phyloP scores from a whole-genome alignment of 352 stramenopile species.

The Globisporangium splendens region DNA sequence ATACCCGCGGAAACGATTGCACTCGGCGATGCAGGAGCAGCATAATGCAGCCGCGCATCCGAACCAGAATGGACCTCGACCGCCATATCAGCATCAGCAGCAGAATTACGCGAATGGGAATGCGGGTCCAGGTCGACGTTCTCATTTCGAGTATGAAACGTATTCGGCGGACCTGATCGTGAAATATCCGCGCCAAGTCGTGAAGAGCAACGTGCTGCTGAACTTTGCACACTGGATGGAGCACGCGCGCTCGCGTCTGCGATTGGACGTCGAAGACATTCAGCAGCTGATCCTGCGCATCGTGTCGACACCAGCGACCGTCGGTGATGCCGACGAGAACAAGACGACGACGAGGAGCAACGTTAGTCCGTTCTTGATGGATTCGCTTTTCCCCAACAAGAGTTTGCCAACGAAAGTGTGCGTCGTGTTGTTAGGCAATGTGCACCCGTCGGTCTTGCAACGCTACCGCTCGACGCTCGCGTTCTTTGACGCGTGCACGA shows the following conservation, averaged over 20 bases:
- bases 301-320: slow-evolving; percentile 7
- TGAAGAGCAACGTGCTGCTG: slow-evolving; percentile 59
- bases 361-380: slow-evolving; percentile 57
- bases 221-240: slow-evolving; percentile 74
- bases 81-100: slow-evolving; percentile 1
- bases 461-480: slow-evolving; percentile 56
- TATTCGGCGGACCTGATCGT: slow-evolving; percentile 65
- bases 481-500: slow-evolving; percentile 77
- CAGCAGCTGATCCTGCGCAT: slow-evolving; percentile 59
- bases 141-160: slow-evolving; percentile 29
- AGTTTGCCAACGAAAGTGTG: slow-evolving; percentile 60
- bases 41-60: slow-evolving; percentile 5
- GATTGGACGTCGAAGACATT: slow-evolving; percentile 57
- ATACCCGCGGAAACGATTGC: slow-evolving; percentile 22
- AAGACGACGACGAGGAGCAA: background rate
- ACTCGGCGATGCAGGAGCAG: slow-evolving; percentile 25
- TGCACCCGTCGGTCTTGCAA: slow-evolving; percentile 71
- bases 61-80: slow-evolving; percentile 1
- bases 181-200: slow-evolving; percentile 62
- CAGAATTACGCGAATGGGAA: slow-evolving; percentile 8
- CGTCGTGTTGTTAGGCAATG: slow-evolving; percentile 59
- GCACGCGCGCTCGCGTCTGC: slow-evolving; percentile 32
- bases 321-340: slow-evolving; percentile 7
- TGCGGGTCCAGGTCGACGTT: background rate
- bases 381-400: slow-evolving; percentile 38